Evolutionary conservation across 441 rosid species (phyloP).

Genomic region (Gossypium gossypioides): DNA sequence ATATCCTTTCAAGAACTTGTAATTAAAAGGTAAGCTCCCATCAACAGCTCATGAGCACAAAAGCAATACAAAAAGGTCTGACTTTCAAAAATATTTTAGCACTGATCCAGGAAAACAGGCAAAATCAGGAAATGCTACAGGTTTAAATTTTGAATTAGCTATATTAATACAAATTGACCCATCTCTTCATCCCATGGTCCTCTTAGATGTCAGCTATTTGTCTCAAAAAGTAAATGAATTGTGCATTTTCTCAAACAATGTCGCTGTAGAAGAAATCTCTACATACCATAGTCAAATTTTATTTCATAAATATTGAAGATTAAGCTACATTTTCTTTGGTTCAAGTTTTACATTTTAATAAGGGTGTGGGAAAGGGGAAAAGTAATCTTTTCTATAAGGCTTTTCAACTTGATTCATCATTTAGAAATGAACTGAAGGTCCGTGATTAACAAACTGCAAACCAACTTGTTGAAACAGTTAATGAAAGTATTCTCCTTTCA

Average conservation of each 20-base stretch:
- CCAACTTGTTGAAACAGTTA: slow-evolving; percentile 4
- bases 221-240: background rate
- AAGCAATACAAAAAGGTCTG: background rate
- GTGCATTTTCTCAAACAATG: slow-evolving; percentile 1
- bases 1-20: slow-evolving; percentile 29
- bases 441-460: background rate
- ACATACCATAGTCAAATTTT: background rate
- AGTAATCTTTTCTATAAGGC: background rate
- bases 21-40: slow-evolving; percentile 9
- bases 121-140: background rate
- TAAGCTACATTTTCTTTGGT: background rate
- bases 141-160: background rate
- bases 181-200: background rate
- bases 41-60: background rate
- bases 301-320: background rate
- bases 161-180: slow-evolving; percentile 1
- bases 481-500: background rate
- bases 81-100: background rate
- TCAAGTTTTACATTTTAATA: background rate
- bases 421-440: background rate
- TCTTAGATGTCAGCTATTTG: background rate
- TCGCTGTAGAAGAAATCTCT: background rate
- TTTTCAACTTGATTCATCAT: slow-evolving; percentile 7
- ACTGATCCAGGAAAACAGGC: background rate
- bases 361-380: background rate